Percentiles rank a stretch among this genome's conserved stretches.
Conservation (phyloP, 371 early-diverging fungal genomes). For the Mortierella sp. region DNA sequence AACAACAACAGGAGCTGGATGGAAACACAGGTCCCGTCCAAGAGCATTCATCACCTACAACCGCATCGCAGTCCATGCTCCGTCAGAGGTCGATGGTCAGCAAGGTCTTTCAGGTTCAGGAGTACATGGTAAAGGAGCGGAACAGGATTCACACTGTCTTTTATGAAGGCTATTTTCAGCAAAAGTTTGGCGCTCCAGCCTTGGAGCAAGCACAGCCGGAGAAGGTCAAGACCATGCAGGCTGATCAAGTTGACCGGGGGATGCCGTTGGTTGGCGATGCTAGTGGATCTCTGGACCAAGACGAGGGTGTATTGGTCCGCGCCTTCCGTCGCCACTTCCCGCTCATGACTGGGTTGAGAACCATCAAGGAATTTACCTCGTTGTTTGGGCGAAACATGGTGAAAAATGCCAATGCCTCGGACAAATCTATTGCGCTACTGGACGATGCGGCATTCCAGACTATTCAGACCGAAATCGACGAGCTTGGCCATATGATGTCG, state of each 20-base stretch:
- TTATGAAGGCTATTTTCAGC: neutral
- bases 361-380: neutral
- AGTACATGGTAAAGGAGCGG: neutral
- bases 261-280: neutral
- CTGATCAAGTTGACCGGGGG: too few species aligned
- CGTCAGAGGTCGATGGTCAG: neutral
- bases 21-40: neutral
- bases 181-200: neutral
- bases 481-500: neutral
- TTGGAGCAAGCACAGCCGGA: neutral
- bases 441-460: neutral
- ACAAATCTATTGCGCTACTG: neutral
- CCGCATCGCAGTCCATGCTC: neutral
- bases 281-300: neutral
- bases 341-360: neutral
- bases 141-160: neutral
- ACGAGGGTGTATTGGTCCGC: neutral
- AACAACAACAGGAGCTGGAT: neutral
- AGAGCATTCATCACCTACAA: too few species aligned
- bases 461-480: neutral
- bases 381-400: neutral
- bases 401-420: neutral
- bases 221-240: neutral
- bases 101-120: neutral
- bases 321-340: slow-evolving; percentile 2